Percentiles rank a stretch among this genome's conserved stretches.
phyloP scores from a whole-genome alignment of 805 yeast species.

The Saccharomyces mikatae region DNA sequence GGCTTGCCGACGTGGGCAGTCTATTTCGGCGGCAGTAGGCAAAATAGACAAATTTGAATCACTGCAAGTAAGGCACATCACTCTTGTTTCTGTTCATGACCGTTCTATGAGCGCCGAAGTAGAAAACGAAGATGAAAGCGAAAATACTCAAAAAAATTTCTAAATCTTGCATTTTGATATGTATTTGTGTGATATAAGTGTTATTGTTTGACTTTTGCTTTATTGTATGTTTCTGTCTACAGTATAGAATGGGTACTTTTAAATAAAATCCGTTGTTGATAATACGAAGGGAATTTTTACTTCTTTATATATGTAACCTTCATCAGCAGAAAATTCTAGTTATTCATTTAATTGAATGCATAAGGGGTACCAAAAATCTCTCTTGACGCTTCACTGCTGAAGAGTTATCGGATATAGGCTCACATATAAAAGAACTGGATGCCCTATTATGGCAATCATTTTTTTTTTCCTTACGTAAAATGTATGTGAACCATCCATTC shows the following conservation, averaged over 20 bases:
- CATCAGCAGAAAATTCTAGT: not conserved
- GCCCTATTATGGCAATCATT: not conserved
- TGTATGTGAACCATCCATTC: not conserved
- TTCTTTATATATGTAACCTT: not conserved
- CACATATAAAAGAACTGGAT: not conserved
- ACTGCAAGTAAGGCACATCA: constrained; percentile 22
- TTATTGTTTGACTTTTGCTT: not conserved
- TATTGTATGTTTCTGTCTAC: not conserved
- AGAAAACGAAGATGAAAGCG: constrained; percentile 19
- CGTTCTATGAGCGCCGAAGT: constrained; percentile 22
- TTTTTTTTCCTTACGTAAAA: not conserved
- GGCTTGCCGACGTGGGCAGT: not conserved
- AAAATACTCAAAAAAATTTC: constrained; percentile 21
- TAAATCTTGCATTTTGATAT: constrained; percentile 20
- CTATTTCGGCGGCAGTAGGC: not conserved
- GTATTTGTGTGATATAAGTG: not conserved
- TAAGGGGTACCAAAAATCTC: not conserved
- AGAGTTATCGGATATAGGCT: not conserved
- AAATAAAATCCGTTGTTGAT: not conserved
- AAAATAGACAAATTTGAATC: not conserved
- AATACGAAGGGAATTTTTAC: not conserved
- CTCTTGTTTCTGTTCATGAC: constrained; percentile 22
- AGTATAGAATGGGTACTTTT: not conserved
- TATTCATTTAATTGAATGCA: not conserved
- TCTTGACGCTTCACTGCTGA: not conserved